Evolutionary conservation across 2,329 filamentous ascomycete species (phyloP), one percentile per base, ranked within the genome.

Genomic region (Cylindrodendrum hubeiense): DNA sequence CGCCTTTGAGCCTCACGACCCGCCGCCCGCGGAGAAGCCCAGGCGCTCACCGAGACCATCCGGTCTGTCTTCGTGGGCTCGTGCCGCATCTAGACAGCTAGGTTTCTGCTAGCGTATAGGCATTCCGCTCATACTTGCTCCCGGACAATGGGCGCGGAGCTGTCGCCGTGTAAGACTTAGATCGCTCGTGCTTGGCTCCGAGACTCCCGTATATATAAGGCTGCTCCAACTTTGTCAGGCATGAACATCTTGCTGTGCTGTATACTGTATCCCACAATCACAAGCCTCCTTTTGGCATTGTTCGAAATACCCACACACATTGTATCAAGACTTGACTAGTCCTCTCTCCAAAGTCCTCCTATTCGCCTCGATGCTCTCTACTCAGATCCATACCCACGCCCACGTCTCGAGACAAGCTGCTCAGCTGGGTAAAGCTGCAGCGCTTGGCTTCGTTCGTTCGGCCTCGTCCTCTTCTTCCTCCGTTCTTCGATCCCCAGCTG

Each of bases 291-390:
- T 28, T 60, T 34, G 33, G 13, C 34, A 21, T 19, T 19, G 46
- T 30, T 28, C 22, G 39, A 21, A 47, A 17, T 43, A 51, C 37
- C 19, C 50, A 19, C 22, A 33, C 17, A 19, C 24, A 17, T 26
- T 53, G 41, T 44, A 53, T 46, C 46, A 68, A 70, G 58, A 62
- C 63, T 41, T 44, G 41, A 46, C 41, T 17, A 21, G 60, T 53
- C 52, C 54, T 65, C 63, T 46, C 37, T n/a, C n/a, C 37, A 5
- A 3, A n/a, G 37, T 39, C 52, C 52, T 64, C 65, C 49, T 34
- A 28, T 26, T n/a, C 50, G 26, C 62, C 39, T 24, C 56, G 46
- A 78, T 78, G 76, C 70, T 77, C 47, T 75, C 76, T 43, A 70
- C 71, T 21, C 71, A 74, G 19, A 62, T 74, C 49, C 72, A 70